phyloP scores from a whole-genome alignment of 805 yeast species.

The Candida broadrunensis region DNA sequence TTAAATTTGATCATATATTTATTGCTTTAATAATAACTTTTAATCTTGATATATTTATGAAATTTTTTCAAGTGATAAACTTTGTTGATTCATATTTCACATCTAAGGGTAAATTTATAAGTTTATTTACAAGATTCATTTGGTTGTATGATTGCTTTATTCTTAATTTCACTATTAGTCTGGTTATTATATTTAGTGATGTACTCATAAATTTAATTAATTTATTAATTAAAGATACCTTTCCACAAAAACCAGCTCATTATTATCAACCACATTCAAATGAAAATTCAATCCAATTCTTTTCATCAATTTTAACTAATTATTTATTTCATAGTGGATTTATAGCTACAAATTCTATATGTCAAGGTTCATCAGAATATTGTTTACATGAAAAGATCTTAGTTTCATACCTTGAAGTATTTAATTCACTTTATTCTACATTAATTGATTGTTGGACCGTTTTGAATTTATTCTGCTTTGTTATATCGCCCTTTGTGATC shows the following conservation, averaged over 20 bases:
- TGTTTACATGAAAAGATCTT: background rate
- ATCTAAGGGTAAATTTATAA: conserved; percentile 5
- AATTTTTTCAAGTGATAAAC: conserved; percentile 10
- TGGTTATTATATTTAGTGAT: conserved; percentile 17
- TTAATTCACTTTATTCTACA: conserved; percentile 1
- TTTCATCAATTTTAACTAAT: background rate
- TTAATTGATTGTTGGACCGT: conserved; percentile 4
- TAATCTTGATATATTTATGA: conserved; percentile 7
- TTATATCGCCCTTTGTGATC: conserved; percentile 1
- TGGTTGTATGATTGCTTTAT: conserved; percentile 21
- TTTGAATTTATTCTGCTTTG: conserved; percentile 3
- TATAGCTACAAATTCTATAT: background rate
- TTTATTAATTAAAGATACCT: conserved; percentile 1
- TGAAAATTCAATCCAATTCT: background rate
- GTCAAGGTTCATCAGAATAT: background rate
- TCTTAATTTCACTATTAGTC: conserved; percentile 7
- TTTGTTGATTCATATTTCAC: conserved; percentile 15
- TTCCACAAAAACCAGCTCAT: background rate
- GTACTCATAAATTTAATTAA: conserved; percentile 15
- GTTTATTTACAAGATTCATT: conserved; percentile 14
- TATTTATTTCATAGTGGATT: conserved; percentile 1
- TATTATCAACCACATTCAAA: background rate
- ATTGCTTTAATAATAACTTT: conserved; percentile 14
- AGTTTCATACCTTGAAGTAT: background rate
- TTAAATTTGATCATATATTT: conserved; percentile 26